Base-by-base conservation (phyloP, 768 basidiomycete genomes). In the Lepiota venenata region DNA sequence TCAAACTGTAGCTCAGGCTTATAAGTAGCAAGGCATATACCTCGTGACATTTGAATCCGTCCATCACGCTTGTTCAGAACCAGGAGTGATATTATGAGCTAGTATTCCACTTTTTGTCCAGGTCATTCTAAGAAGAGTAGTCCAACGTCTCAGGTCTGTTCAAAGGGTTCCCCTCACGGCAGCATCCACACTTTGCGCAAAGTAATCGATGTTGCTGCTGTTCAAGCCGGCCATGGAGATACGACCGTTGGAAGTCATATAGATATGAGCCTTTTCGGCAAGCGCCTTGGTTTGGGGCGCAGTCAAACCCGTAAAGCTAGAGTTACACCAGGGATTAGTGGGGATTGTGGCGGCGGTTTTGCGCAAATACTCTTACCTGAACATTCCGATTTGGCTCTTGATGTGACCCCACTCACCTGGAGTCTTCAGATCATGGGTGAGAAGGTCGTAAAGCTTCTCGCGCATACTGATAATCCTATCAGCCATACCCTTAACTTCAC, bases 351-450 rank as follows among this genome's bases (percentile, higher is more conserved):
- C 15, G 37, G 5, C 47, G 27, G 35, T 40, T 20, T 42, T 20
- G 42, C 20, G 18, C 50, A n/a, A 47, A 55, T 49, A 22, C 18
- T 63, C 77, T 57, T 68, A 93, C 93, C 92, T 93, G 79, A 95
- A 95, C 94, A 98, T 96, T 69, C 96, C 96, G 58, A 94, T 95
- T 68, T 98, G 94, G 66, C 84, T 85, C 72, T 91, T 92, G 71
- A 98, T 91, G 70, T 98, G 96, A 8, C 81, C 79, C 97, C 97
- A 98, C 55, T 88, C 83, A 6, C 96, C 95, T 14, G 97, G 97
- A 32, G 96, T 98, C 69, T 88, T 84, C 58, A 89, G 73, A 58
- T 86, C 84, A 57, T 90, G 73, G 32, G 85, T 86, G 58, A 98
- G 74, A 52, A 83, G 74, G 58, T 86, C 79, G 71, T 88, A 94